phyloP scores from a whole-genome alignment of 164 flowering plant genomes.

The Akebia trifoliata region DNA sequence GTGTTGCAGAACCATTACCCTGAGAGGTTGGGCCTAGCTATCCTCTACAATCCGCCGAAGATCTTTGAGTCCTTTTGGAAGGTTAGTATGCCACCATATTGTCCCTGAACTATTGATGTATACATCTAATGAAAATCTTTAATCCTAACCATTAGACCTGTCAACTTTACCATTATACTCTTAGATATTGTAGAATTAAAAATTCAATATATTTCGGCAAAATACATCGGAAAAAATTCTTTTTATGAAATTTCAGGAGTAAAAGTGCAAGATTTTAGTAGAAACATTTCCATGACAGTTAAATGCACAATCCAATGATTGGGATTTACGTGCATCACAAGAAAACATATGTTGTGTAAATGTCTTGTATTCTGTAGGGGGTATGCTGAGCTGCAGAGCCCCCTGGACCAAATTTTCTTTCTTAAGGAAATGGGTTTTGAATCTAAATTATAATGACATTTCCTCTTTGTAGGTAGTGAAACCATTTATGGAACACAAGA shows the following conservation, averaged over 20 bases:
- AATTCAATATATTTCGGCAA: too few relatives aligned
- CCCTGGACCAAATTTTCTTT: too few relatives aligned
- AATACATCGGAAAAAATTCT: too few relatives aligned
- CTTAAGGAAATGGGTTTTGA: background rate
- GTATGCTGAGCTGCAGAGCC: too few relatives aligned
- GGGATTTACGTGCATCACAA: too few relatives aligned
- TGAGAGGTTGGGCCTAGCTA: constrained; percentile 63
- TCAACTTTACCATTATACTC: too few relatives aligned
- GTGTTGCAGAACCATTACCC: constrained; percentile 83
- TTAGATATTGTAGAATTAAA: too few relatives aligned
- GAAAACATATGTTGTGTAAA: background rate
- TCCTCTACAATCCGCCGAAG: constrained; percentile 76
- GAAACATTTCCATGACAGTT: too few relatives aligned
- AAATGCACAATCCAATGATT: too few relatives aligned
- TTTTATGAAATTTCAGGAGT: too few relatives aligned
- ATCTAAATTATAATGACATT: background rate
- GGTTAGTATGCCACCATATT: constrained; percentile 39
- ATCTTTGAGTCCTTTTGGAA: constrained; percentile 69
- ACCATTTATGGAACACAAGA: constrained; percentile 65
- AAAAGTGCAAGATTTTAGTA: too few relatives aligned
- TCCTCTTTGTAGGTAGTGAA: constrained; percentile 46
- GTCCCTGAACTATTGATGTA: background rate
- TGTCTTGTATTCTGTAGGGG: too few relatives aligned
- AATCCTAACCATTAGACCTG: background rate
- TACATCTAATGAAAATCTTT: background rate